Evolutionary conservation across 1,139 yeast genomes (phyloP).

Genomic region (Magnusiomyces ingens): DNA sequence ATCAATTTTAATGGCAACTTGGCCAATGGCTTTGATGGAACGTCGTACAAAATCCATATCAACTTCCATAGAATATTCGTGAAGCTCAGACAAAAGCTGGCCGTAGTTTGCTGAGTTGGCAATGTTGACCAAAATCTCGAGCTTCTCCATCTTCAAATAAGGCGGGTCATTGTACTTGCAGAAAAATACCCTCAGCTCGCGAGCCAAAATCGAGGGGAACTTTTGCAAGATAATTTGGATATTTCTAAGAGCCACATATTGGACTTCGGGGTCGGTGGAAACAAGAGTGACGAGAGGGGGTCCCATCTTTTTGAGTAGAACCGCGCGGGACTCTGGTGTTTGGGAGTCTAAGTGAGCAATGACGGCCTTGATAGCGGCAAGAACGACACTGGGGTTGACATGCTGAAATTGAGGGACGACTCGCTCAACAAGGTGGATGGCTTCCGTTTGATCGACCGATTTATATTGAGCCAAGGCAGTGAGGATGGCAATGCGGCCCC

Average conservation of each 20-base stretch:
- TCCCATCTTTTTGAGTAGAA: constrained; percentile 64
- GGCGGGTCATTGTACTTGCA: constrained; percentile 92
- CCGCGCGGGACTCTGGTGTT: constrained; percentile 39
- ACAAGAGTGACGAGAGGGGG: constrained; percentile 88
- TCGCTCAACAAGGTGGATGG: constrained; percentile 81
- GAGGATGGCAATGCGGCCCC: constrained; percentile 93
- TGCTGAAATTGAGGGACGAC: constrained; percentile 96
- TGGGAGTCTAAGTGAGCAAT: constrained; percentile 61
- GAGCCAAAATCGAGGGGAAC: constrained; percentile 71
- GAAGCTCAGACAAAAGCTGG: constrained; percentile 71
- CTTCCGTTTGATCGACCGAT: constrained; percentile 54
- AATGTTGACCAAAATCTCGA: constrained; percentile 82
- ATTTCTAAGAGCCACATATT: constrained; percentile 87
- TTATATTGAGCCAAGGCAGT: constrained; percentile 69
- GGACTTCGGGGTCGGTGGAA: constrained; percentile 87
- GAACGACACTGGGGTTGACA: constrained; percentile 91
- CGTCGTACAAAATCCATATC: constrained; percentile 83
- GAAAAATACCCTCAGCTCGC: constrained; percentile 84
- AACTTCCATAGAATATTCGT: constrained; percentile 89
- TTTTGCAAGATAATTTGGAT: constrained; percentile 85
- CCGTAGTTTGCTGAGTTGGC: constrained; percentile 66
- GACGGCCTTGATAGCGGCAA: constrained; percentile 78
- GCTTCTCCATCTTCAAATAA: constrained; percentile 84
- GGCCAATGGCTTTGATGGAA: constrained; percentile 78
- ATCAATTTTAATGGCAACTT: constrained; percentile 75